Evolutionary conservation across 2,329 filamentous ascomycete species (phyloP).

Genomic region (Chaetomiaceae sp.): DNA sequence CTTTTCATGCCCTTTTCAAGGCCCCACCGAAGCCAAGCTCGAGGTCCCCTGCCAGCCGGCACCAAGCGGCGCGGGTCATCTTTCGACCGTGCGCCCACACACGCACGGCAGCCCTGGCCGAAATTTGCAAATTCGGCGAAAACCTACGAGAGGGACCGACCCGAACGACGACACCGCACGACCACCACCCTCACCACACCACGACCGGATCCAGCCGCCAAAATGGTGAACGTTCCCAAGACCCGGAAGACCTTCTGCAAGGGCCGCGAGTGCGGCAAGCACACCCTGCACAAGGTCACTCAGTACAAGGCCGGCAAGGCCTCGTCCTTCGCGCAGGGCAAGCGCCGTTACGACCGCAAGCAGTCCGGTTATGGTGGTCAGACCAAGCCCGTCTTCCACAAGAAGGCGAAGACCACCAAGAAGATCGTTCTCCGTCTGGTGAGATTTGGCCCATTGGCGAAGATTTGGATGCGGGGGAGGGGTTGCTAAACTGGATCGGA

Average conservation of each 20-base stretch:
- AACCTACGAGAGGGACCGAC: conserved; percentile 18
- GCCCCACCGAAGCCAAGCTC: too few relatives aligned
- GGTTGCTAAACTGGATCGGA: conserved; percentile 18
- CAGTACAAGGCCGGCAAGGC: conserved; percentile 71
- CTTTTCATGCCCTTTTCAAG: too few relatives aligned
- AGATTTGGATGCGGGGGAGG: conserved; percentile 3
- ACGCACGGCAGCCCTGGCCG: conserved; percentile 22
- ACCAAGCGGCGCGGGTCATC: conserved; percentile 23
- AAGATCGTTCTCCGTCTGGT: conserved; percentile 94
- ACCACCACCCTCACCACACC: conserved; percentile 25
- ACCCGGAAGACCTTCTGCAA: conserved; percentile 84
- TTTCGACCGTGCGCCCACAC: conserved; percentile 25
- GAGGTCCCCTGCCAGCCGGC: too few relatives aligned
- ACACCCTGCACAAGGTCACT: conserved; percentile 75
- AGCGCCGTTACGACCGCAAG: conserved; percentile 99
- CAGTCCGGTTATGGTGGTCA: conserved; percentile 99
- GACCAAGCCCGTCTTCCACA: conserved; percentile 99
- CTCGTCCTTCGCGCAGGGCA: conserved; percentile 66
- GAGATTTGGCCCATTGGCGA: conserved; percentile 11
- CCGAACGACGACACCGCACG: conserved; percentile 21
- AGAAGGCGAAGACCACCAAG: conserved; percentile 99
- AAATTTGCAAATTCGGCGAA: conserved; percentile 27
- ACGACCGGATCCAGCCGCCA: conserved; percentile 28
- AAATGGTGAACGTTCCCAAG: conserved; percentile 79
- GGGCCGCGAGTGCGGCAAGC: conserved; percentile 75